phyloP scores from a whole-genome alignment of 306 rosid genomes.

The Sicyos baderoa region DNA sequence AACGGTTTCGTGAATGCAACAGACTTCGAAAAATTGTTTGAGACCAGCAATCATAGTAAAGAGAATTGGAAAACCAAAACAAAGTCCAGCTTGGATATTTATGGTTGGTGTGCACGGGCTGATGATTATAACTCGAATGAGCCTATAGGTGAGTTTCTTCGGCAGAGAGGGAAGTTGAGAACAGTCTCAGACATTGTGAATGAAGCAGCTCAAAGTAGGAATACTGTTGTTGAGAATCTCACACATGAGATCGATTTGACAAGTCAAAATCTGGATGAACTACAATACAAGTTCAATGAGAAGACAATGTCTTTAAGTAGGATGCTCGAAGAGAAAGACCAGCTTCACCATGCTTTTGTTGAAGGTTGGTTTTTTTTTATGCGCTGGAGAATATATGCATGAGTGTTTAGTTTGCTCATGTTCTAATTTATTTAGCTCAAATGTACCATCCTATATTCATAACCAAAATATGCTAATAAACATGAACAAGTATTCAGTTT shows the following conservation, averaged over 20 bases:
- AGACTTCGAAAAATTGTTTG: slow-evolving; percentile 64
- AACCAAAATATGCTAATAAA: neutral
- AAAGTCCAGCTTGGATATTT: slow-evolving; percentile 36
- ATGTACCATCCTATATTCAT: neutral
- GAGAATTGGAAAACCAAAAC: slow-evolving; percentile 48
- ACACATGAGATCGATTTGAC: slow-evolving; percentile 60
- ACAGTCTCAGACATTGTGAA: slow-evolving; percentile 69
- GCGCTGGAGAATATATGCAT: neutral
- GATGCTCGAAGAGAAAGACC: slow-evolving; percentile 78
- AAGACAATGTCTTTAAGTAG: slow-evolving; percentile 70
- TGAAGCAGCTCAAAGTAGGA: slow-evolving; percentile 57
- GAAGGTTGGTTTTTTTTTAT: slow-evolving; percentile 47
- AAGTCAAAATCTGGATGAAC: slow-evolving; percentile 52
- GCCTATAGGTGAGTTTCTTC: slow-evolving; percentile 69
- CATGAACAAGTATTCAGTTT: neutral
- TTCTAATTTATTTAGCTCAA: neutral
- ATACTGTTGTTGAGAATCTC: slow-evolving; percentile 51
- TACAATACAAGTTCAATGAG: slow-evolving; percentile 60
- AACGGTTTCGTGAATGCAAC: slow-evolving; percentile 65
- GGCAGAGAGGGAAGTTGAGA: slow-evolving; percentile 62
- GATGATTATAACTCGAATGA: slow-evolving; percentile 60
- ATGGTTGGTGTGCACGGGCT: slow-evolving; percentile 88
- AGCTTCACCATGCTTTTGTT: slow-evolving; percentile 54
- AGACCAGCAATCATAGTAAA: slow-evolving; percentile 39
- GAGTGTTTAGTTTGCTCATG: slow-evolving; percentile 7